phyloP scores from a whole-genome alignment of 106 monocot genomes.

The Hemerocallis citrina region DNA sequence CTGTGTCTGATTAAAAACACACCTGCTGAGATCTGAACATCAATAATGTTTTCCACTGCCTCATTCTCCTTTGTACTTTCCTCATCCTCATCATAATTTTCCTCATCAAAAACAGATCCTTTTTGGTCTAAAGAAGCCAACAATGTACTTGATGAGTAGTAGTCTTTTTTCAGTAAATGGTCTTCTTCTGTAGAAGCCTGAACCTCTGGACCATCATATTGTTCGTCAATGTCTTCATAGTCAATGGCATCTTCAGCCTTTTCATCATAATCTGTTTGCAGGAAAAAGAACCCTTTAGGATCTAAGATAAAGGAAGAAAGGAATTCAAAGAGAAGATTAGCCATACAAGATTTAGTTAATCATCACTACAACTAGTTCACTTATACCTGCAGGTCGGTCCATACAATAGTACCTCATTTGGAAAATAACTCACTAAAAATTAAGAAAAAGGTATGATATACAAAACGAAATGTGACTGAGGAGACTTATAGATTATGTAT shows the following conservation, averaged over 20 bases:
- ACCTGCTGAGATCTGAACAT: slow-evolving; percentile 24
- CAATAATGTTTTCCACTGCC: slow-evolving; percentile 19
- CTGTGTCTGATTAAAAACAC: background rate
- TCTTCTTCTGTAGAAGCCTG: slow-evolving; percentile 63
- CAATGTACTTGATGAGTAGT: slow-evolving; percentile 42
- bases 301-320: background rate
- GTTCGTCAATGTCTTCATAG: slow-evolving; percentile 97
- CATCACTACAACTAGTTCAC: too few species aligned
- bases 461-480: background rate
- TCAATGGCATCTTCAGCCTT: slow-evolving; percentile 97
- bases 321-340: background rate
- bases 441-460: background rate
- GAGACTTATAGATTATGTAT: background rate
- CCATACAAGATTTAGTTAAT: background rate
- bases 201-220: slow-evolving; percentile 95
- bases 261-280: slow-evolving; percentile 76
- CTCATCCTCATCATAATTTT: slow-evolving; percentile 97
- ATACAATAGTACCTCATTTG: background rate
- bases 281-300: slow-evolving; percentile 1
- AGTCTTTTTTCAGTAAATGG: slow-evolving; percentile 61
- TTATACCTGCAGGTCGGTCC: background rate
- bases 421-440: background rate
- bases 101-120: slow-evolving; percentile 79
- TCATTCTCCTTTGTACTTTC: slow-evolving; percentile 33
- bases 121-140: slow-evolving; percentile 45